Percentiles rank a stretch among this genome's conserved stretches.
phyloP scores from a whole-genome alignment of 441 rosid genomes.

The Euphorbia celastroides region DNA sequence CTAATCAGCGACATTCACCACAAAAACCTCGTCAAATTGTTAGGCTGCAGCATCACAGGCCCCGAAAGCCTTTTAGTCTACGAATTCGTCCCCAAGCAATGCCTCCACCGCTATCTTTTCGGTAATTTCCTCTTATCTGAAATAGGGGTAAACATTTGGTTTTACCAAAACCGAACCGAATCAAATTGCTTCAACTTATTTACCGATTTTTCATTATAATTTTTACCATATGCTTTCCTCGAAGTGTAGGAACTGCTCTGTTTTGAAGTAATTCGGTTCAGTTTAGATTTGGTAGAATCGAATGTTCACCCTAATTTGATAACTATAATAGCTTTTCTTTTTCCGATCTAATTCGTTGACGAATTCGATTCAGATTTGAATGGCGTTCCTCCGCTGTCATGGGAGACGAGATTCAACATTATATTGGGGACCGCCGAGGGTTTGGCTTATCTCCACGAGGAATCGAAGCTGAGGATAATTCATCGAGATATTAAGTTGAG shows the following conservation, averaged over 20 bases:
- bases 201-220: too few species aligned
- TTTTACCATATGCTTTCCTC: too few species aligned
- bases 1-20: constrained; percentile 65
- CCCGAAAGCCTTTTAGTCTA: constrained; percentile 88
- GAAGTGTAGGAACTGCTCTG: too few species aligned
- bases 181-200: constrained; percentile 17
- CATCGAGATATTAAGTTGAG: constrained; percentile 83
- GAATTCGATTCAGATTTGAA: constrained; percentile 31
- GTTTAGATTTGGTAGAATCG: too few species aligned
- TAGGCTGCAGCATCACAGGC: constrained; percentile 85
- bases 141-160: too few species aligned
- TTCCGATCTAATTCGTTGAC: constrained; percentile 4
- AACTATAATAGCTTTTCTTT: background rate
- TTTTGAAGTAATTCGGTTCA: too few species aligned
- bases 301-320: too few species aligned
- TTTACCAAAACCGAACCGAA: too few species aligned
- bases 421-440: constrained; percentile 76
- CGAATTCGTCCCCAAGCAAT: constrained; percentile 69
- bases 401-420: constrained; percentile 54
- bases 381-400: constrained; percentile 36
- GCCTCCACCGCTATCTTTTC: constrained; percentile 58
- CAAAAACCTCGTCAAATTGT: constrained; percentile 69
- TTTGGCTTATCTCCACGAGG: constrained; percentile 73
- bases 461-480: constrained; percentile 61
- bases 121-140: too few species aligned